Percentiles rank a stretch among this genome's conserved stretches.
Conservation (phyloP, 176 grass and related monocot species). For the Carex pumila region DNA sequence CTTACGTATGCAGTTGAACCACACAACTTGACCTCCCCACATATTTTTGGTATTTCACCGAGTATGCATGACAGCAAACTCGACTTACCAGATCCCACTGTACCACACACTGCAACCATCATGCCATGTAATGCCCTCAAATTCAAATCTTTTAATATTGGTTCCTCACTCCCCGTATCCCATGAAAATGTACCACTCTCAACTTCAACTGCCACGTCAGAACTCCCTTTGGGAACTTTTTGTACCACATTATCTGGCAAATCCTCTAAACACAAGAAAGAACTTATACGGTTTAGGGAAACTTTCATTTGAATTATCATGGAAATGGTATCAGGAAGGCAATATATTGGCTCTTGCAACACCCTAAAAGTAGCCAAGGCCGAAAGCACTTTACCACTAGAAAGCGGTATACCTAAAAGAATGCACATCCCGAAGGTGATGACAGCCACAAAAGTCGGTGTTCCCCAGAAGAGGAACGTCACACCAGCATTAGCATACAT, state of each 20-base stretch:
- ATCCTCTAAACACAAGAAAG: conserved; percentile 56
- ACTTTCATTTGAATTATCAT: conserved; percentile 61
- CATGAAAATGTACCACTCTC: conserved; percentile 54
- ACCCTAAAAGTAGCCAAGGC: conserved; percentile 62
- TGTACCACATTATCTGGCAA: conserved; percentile 30
- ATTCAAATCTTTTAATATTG: conserved; percentile 42
- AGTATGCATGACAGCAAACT: conserved; percentile 70
- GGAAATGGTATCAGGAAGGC: conserved; percentile 35
- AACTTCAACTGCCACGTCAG: conserved; percentile 34
- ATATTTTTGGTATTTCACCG: conserved; percentile 65
- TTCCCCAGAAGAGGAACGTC: conserved; percentile 44
- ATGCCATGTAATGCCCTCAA: conserved; percentile 37
- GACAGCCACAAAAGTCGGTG: conserved; percentile 62
- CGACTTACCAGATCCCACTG: conserved; percentile 68
- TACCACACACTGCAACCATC: conserved; percentile 62
- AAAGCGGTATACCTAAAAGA: conserved; percentile 52
- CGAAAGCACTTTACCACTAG: conserved; percentile 59
- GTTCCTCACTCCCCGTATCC: conserved; percentile 29
- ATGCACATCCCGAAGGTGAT: conserved; percentile 54
- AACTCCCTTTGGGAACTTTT: conserved; percentile 37
- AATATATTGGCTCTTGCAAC: conserved; percentile 61
- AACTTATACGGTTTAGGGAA: conserved; percentile 54
- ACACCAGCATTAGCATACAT: conserved; percentile 39
- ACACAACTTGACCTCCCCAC: conserved; percentile 41
- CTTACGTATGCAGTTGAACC: conserved; percentile 54